These are phyloP conservation scores for Suhomyces canberraensis DNA, from an alignment of 805 yeast genomes.

Conservation along the genomic window DNA sequence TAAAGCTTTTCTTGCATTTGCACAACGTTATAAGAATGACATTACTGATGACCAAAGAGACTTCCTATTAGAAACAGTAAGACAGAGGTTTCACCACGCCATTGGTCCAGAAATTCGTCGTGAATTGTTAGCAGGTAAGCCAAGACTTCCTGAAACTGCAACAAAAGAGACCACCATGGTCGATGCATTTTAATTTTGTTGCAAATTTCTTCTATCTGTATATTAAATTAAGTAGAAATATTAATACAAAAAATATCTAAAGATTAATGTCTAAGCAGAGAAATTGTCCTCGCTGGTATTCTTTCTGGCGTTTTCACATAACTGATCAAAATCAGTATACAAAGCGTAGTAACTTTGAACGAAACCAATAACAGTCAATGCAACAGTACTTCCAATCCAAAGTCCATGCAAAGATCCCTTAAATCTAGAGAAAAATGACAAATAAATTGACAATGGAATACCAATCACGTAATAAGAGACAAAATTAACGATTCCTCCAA, in stretches of 20 bases:
- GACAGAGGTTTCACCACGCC: conserved; percentile 83
- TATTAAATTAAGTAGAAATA: conserved; percentile 2
- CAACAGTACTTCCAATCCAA: conserved; percentile 55
- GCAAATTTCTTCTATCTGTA: conserved; percentile 5
- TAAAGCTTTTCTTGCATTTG: conserved; percentile 89
- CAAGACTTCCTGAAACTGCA: conserved; percentile 45
- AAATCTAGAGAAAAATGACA: conserved; percentile 49
- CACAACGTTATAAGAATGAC: conserved; percentile 95
- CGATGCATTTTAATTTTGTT: conserved; percentile 29
- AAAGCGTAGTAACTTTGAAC: conserved; percentile 41
- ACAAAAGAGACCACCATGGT: conserved; percentile 35
- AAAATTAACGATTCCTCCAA: conserved; percentile 58
- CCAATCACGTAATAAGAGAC: conserved; percentile 60
- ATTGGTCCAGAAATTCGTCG: conserved; percentile 94
- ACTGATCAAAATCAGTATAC: conserved; percentile 33
- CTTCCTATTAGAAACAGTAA: conserved; percentile 82
- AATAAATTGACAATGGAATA: conserved; percentile 54
- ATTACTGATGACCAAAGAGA: conserved; percentile 98
- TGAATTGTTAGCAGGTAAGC: conserved; percentile 82
- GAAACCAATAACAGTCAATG: conserved; percentile 47
- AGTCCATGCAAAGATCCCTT: conserved; percentile 54
- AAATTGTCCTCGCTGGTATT: conserved; percentile 29
- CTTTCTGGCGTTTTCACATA: conserved; percentile 38
- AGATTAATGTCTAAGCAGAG: conserved; percentile 4
- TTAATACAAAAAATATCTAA: background rate